phyloP scores from a whole-genome alignment of 2,329 filamentous ascomycete species.

The Fulvia fulva region DNA sequence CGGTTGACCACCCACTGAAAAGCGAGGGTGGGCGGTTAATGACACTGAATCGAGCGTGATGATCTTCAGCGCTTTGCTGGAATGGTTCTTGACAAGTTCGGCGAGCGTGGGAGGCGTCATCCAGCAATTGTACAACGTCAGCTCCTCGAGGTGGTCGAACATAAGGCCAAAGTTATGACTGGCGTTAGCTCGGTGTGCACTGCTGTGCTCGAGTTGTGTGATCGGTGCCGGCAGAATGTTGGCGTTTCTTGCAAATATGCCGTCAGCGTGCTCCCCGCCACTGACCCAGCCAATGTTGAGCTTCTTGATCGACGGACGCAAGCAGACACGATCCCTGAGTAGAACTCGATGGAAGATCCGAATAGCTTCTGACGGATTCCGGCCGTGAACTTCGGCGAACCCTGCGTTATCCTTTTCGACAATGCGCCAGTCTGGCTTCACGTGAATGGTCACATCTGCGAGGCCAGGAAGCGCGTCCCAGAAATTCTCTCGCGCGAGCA shows the following conservation, averaged over 20 bases:
- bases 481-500: constrained; percentile 56
- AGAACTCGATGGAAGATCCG: constrained; percentile 53
- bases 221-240: constrained; percentile 61
- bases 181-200: constrained; percentile 1
- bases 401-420: constrained; percentile 52
- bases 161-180: constrained; percentile 19
- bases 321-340: constrained; percentile 21
- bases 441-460: constrained; percentile 53
- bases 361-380: constrained; percentile 52
- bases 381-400: constrained; percentile 46
- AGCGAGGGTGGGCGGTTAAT: constrained; percentile 47
- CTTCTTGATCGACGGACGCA: constrained; percentile 54
- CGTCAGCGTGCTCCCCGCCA: constrained; percentile 63
- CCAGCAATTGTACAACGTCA: constrained; percentile 68
- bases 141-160: constrained; percentile 54
- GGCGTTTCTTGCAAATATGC: constrained; percentile 58
- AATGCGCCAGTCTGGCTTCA: constrained; percentile 64
- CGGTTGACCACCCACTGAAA: constrained; percentile 8
- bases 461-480: constrained; percentile 58
- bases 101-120: constrained; percentile 56
- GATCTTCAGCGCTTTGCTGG: constrained; percentile 46
- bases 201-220: constrained; percentile 27
- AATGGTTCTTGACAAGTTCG: constrained; percentile 49
- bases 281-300: constrained; percentile 64
- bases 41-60: constrained; percentile 63